Evolutionary conservation across 306 rosid genomes (phyloP).

Genomic region (Trifolium subterraneum): DNA sequence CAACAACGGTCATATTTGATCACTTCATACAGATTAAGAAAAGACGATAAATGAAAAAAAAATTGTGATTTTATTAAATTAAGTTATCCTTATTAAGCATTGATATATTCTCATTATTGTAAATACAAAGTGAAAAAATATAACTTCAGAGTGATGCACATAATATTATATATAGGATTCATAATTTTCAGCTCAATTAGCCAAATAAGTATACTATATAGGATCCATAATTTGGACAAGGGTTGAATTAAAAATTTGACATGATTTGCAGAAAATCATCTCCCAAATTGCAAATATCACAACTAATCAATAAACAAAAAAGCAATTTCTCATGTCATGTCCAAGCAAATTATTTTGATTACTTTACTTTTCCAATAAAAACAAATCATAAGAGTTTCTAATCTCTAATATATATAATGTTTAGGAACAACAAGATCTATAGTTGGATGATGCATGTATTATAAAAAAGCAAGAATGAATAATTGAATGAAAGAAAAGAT

Average conservation of each 20-base stretch:
- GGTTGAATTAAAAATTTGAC: constrained; percentile 7
- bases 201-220: background rate
- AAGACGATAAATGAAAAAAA: background rate
- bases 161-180: too few relatives aligned
- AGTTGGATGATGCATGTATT: background rate
- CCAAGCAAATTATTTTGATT: background rate
- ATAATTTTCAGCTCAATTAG: background rate
- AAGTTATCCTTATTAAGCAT: background rate
- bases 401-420: background rate
- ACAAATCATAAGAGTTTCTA: background rate
- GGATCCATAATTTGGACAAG: background rate
- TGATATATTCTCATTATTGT: background rate
- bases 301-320: constrained; percentile 31
- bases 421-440: constrained; percentile 39
- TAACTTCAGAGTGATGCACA: background rate
- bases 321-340: background rate
- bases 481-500: constrained; percentile 8
- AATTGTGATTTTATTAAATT: background rate
- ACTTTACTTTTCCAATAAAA: background rate
- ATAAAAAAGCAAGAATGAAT: background rate
- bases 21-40: background rate
- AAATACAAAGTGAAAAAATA: background rate
- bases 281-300: background rate
- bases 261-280: background rate
- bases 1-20: background rate